These are phyloP conservation scores for Clarireedia hainanense DNA, from an alignment of 2,329 filamentous ascomycete genomes.

Conservation along the genomic window DNA sequence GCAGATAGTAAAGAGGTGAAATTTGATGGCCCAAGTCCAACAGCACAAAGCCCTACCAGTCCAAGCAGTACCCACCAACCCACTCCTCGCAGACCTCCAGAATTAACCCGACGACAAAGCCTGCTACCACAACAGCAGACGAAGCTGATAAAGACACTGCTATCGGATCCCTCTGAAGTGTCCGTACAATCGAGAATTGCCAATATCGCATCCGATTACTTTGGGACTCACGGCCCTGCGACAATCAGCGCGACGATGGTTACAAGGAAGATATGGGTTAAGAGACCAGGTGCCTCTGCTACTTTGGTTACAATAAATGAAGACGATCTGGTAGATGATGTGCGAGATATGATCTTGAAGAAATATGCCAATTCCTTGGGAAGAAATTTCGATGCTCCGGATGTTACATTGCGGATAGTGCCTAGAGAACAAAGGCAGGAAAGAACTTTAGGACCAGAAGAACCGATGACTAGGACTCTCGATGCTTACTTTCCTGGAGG, in stretches of 20 bases:
- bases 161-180: conserved; percentile 35
- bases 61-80: neutral
- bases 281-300: conserved; percentile 73
- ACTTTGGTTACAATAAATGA: conserved; percentile 80
- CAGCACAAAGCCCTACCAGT: conserved; percentile 5
- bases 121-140: conserved; percentile 38
- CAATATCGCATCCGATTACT: conserved; percentile 21
- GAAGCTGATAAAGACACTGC: conserved; percentile 42
- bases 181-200: conserved; percentile 29
- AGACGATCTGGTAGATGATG: conserved; percentile 89
- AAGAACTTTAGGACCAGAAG: conserved; percentile 74
- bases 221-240: conserved; percentile 24
- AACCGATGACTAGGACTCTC: conserved; percentile 68
- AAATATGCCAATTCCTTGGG: conserved; percentile 95
- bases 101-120: conserved; percentile 32
- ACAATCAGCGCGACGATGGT: conserved; percentile 40
- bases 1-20: conserved; percentile 2
- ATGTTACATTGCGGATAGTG: conserved; percentile 71
- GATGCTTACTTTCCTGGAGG: conserved; percentile 81
- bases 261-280: conserved; percentile 89
- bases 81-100: conserved; percentile 16
- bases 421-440: conserved; percentile 62
- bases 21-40: neutral
- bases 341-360: conserved; percentile 81
- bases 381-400: conserved; percentile 80